Evolutionary conservation across 2,329 filamentous ascomycete species (phyloP).

Genomic region (Cryphonectria nitschkei): DNA sequence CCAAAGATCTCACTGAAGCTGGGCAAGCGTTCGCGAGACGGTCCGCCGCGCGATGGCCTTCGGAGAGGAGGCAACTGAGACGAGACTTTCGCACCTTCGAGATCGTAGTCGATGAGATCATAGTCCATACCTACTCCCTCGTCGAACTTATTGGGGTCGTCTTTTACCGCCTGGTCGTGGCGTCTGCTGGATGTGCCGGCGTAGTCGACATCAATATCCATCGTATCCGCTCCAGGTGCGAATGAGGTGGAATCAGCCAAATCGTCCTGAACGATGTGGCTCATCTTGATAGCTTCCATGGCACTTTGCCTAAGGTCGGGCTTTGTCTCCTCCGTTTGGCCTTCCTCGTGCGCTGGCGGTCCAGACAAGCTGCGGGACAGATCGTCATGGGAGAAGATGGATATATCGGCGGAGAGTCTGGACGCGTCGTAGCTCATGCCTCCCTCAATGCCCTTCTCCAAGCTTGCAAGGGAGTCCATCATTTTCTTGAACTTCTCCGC

Average conservation of each 20-base stretch:
- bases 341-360: not conserved
- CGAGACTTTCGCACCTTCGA: not conserved
- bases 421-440: not conserved
- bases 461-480: not conserved
- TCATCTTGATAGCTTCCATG: not conserved
- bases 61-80: not conserved
- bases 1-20: not conserved
- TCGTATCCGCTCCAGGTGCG: not conserved
- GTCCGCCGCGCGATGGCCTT: too few species aligned
- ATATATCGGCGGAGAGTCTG: not conserved
- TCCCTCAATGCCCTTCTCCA: not conserved
- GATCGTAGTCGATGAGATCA: slow-evolving; percentile 14
- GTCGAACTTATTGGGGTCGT: not conserved
- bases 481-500: slow-evolving; percentile 16
- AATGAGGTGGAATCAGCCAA: not conserved
- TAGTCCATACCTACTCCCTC: slow-evolving; percentile 12
- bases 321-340: not conserved
- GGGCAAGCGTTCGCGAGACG: not conserved
- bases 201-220: not conserved
- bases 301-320: not conserved
- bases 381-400: not conserved
- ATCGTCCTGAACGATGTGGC: not conserved
- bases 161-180: not conserved
- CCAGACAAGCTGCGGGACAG: not conserved
- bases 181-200: not conserved